A percentile compares a stretch with the other conserved stretches of the same genome.
phyloP scores from a whole-genome alignment of 2,329 filamentous ascomycete genomes.

The Aspergillus novofumigatus region DNA sequence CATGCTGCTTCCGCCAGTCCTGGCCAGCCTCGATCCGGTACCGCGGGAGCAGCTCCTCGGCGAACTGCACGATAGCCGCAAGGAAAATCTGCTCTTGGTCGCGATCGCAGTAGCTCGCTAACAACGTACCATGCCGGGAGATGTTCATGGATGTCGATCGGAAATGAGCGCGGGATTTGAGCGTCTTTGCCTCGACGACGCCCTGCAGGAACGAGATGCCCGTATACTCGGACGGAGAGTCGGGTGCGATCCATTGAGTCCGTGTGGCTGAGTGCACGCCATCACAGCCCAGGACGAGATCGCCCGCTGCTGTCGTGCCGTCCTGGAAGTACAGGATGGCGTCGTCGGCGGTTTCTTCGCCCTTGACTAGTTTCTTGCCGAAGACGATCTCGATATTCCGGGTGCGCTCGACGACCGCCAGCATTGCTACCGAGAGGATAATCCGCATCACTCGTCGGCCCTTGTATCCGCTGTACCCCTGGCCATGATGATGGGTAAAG shows the following conservation, averaged over 20 bases:
- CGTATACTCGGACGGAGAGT: constrained; percentile 35
- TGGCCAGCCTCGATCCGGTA: constrained; percentile 27
- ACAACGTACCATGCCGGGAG: constrained; percentile 36
- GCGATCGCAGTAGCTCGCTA: constrained; percentile 38
- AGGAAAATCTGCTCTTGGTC: constrained; percentile 36
- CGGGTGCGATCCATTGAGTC: constrained; percentile 34
- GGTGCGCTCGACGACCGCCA: constrained; percentile 34
- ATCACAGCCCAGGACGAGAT: constrained; percentile 39
- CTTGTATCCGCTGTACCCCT: constrained; percentile 39
- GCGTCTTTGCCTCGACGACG: constrained; percentile 21
- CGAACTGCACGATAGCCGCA: constrained; percentile 37
- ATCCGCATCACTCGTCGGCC: constrained; percentile 41
- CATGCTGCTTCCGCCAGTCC: constrained; percentile 31
- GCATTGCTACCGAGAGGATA: constrained; percentile 38
- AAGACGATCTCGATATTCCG: constrained; percentile 38
- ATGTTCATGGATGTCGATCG: constrained; percentile 37
- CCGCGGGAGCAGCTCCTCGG: constrained; percentile 21
- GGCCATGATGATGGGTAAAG: constrained; percentile 34
- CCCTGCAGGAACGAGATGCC: constrained; percentile 40
- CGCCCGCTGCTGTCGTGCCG: constrained; percentile 27
- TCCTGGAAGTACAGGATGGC: constrained; percentile 38
- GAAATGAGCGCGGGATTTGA: constrained; percentile 33
- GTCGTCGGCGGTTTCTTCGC: constrained; percentile 29
- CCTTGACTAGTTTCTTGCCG: constrained; percentile 37
- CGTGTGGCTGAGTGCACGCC: constrained; percentile 40